Percentiles rank a stretch among this genome's conserved stretches.
These are phyloP conservation scores for Lupinus albus DNA, from an alignment of 306 rosid genomes.

Conservation along the genomic window DNA sequence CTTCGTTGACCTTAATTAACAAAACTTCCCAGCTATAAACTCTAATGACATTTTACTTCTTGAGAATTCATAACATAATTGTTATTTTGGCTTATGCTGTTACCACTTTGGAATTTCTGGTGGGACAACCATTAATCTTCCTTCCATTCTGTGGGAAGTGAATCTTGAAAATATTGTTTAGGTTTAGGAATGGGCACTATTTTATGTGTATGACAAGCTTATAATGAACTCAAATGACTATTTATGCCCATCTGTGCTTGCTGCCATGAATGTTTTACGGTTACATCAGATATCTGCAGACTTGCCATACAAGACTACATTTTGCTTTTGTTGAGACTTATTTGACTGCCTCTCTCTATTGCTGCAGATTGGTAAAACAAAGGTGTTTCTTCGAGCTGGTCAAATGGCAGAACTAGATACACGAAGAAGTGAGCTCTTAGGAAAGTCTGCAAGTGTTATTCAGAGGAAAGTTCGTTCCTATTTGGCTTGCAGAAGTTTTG, in stretches of 20 bases:
- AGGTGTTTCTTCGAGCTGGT: constrained; percentile 98
- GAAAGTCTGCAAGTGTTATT: constrained; percentile 92
- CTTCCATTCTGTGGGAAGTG: constrained; percentile 13
- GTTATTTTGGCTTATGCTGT: constrained; percentile 22
- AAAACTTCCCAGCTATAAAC: too few species aligned
- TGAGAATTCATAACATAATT: constrained; percentile 18
- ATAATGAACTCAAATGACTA: constrained; percentile 19
- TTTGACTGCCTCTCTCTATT: constrained; percentile 44
- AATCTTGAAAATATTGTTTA: constrained; percentile 30
- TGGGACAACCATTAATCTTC: constrained; percentile 24
- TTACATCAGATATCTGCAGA: constrained; percentile 19
- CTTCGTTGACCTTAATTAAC: neutral
- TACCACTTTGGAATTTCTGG: constrained; percentile 32
- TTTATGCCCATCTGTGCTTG: constrained; percentile 23
- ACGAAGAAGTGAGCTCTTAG: constrained; percentile 85
- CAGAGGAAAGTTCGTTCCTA: constrained; percentile 93
- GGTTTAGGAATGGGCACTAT: constrained; percentile 32
- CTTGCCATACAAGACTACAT: constrained; percentile 4
- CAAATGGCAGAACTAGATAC: constrained; percentile 99
- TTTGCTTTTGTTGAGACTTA: constrained; percentile 17
- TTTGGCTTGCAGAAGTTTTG: constrained; percentile 77
- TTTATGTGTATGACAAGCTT: constrained; percentile 16
- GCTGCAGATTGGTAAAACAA: constrained; percentile 95
- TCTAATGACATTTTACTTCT: neutral
- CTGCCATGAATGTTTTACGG: constrained; percentile 12